Conservation (phyloP, 202 grass and related monocot species). For the Digitaria exilis region DNA sequence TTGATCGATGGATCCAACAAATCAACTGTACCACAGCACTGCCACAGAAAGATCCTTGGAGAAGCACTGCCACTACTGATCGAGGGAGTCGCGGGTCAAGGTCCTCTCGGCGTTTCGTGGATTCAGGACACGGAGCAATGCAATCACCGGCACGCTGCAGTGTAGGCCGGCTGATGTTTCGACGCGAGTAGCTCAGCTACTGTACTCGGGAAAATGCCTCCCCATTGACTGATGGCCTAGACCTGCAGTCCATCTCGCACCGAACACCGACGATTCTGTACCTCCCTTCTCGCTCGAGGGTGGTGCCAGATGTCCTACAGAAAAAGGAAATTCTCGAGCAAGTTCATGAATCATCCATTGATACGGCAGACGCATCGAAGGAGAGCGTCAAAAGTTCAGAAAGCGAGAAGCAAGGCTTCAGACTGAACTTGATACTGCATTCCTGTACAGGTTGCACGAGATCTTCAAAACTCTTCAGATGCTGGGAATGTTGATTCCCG, state of each 20-base stretch:
- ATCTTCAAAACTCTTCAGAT: not conserved
- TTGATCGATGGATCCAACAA: not conserved
- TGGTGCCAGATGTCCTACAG: not conserved
- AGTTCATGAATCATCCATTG: not conserved
- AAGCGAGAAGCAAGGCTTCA: too few species aligned
- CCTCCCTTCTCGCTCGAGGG: not conserved
- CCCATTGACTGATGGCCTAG: not conserved
- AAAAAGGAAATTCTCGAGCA: not conserved
- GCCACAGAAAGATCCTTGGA: not conserved
- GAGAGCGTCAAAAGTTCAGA: not conserved
- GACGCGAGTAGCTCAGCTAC: conserved; percentile 1
- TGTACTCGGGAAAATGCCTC: not conserved
- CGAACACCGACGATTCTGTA: not conserved
- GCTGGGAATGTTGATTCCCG: too few species aligned
- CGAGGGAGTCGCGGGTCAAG: not conserved
- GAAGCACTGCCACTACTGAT: not conserved
- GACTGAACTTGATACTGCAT: not conserved
- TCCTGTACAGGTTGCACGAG: not conserved
- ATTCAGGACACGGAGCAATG: conserved; percentile 7
- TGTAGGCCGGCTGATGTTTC: not conserved
- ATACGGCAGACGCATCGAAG: not conserved
- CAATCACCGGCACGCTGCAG: not conserved
- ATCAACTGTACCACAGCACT: not conserved
- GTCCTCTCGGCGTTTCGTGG: not conserved
- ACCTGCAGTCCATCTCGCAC: not conserved